Base-by-base conservation (phyloP, 2,329 filamentous ascomycete species). In the Arthroderma sp. region DNA sequence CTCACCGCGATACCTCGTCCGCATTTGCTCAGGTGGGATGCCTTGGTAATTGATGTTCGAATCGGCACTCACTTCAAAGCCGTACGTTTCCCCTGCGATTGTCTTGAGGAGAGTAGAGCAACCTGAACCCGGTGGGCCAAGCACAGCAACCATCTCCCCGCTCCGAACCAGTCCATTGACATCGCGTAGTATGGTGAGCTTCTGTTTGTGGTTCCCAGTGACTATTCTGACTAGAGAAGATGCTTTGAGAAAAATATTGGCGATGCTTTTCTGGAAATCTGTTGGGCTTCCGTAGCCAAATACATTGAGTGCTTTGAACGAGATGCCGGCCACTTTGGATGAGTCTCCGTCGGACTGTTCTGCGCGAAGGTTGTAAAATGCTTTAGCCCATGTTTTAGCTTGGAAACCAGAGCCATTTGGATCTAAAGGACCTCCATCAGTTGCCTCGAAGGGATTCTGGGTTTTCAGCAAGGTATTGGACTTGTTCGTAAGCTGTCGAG, bases 71-170 rank as follows among this genome's bases (percentile, higher is more conserved):
- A 91, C 70, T 52, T 74, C 77, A 53, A 91, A 80, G 42, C 85
- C 86, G 52, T 88, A 80, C 11, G 81, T 85, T 62, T 93, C 84
- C 48, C 85, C 85, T 3, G 85, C 77, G 52, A 93, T 76, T 0
- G 85, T 84, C 68, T 91, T 91, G 47, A 93, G 70, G 50, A 91
- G 80, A 1, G 85, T 93, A n/a, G 83, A 85, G 61, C 86, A 94
- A 44, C 65, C 66, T 34, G 58, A 65, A 39, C 69, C 68, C 5
- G 68, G 68, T 39, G 64, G 66, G 2, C 73, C 73, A 0, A 77
- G 64, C 1, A 77, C 73, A 5, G 75, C 64, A 45, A 31, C 73
- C 73, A 38, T 63, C 66, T 36, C 64, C 66, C 74, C 73, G 66
- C 36, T 64, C 66, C 9, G 29, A 4, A 85, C 58, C 1, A 82